These are phyloP conservation scores for Poteriospumella lacustris DNA, from an alignment of 108 stramenopile genomes.

Conservation along the genomic window DNA sequence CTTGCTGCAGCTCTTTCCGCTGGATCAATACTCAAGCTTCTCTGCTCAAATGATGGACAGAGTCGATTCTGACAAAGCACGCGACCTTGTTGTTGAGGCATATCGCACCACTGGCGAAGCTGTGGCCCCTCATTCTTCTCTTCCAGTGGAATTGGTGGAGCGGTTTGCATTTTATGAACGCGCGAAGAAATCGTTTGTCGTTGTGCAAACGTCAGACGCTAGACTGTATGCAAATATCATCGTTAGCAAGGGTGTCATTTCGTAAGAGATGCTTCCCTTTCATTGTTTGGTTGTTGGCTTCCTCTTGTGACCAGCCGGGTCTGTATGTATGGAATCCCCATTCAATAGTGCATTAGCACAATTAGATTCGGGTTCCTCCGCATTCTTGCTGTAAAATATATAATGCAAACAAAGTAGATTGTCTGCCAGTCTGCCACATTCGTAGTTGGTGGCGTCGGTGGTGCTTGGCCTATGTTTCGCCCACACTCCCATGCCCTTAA, in stretches of 20 bases:
- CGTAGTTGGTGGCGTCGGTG: too few species aligned
- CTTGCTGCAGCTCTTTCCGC: not conserved
- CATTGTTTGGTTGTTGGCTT: too few species aligned
- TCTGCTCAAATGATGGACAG: not conserved
- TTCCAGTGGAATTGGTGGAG: not conserved
- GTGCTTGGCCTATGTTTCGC: too few species aligned
- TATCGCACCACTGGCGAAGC: not conserved
- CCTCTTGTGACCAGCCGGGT: too few species aligned
- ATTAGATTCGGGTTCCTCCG: too few species aligned
- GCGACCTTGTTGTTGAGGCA: not conserved
- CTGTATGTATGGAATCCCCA: too few species aligned
- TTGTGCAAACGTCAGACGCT: not conserved
- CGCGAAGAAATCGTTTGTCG: not conserved
- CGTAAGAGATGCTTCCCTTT: too few species aligned
- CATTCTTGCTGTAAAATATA: too few species aligned
- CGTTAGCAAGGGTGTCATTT: not conserved
- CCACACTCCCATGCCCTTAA: too few species aligned
- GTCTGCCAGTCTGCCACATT: too few species aligned
- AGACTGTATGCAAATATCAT: slow-evolving; percentile 9
- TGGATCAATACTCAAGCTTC: not conserved
- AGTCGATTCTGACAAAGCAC: not conserved
- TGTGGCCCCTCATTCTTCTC: not conserved
- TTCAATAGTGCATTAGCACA: too few species aligned
- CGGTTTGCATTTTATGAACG: not conserved
- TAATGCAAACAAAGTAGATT: too few species aligned